Base-by-base conservation (phyloP, 768 basidiomycete species). In the Lepiota venenata region DNA sequence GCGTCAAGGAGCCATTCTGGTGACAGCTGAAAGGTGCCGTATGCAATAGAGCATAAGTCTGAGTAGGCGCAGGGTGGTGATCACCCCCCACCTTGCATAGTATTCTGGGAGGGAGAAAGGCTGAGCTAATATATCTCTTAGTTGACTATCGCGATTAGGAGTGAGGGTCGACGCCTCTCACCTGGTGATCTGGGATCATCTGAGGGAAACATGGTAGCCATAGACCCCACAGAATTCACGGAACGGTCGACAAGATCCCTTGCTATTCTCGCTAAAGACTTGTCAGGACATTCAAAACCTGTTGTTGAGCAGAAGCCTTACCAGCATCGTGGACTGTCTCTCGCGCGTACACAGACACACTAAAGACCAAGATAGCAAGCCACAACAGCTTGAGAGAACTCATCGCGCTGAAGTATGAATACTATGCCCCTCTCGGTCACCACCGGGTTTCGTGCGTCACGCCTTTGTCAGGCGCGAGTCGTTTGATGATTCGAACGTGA, bases 51-150 rank as follows among this genome's bases (percentile, higher is more conserved):
- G 21, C 6, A 11, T 18, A 47, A 9, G 35, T 16, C 15, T 16
- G 16, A 50, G 20, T 15, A 14, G 6, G 16, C 27, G n/a, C 18
- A n/a, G 36, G 35, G 37, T 15, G 10, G 32, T 4, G 10, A 32
- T 32, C 32, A 8, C 8, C 20, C 18, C 54, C 32, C 50, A 63
- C 67, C 65, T 68, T 41, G 79, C 79, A 58, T 80, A 81, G 60
- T 81, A 82, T 63, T 81, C 80, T 61, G 79, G 79, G 45, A 82
- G 66, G 4, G 75, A 65, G 61, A 80, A 80, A 0, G 80, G 76
- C 57, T 74, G 68, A 9, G 70, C 79, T 78, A 50, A 12, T 36
- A 20, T 18, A 36, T 32, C 22, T 27, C 22, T 40, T 27, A 11
- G 29, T 6, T 41, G 22, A 4, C 20, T 12, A 6, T 38, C 21